Base-by-base conservation (phyloP, 1,284 basidiomycete species). In the Boletus sp. region DNA sequence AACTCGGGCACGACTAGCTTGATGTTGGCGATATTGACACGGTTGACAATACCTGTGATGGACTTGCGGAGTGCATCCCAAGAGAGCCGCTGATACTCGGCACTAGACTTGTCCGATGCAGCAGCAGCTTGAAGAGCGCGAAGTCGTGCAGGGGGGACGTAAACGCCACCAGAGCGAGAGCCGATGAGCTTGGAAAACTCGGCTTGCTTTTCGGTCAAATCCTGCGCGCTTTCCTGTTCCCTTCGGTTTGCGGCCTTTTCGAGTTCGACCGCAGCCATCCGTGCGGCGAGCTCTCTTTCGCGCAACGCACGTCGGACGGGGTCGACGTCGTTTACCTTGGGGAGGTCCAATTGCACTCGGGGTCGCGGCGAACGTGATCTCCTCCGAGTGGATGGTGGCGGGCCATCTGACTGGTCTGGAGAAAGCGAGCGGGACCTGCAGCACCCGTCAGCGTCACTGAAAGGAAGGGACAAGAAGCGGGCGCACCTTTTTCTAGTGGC, bases 41-140 rank as follows among this genome's bases (percentile, higher is more conserved):
- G 91, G 78, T 99, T 99, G 76, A 99, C 95, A 59, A 99, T 87
- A 90, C 96, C 96, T 22, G 96, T 99, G 64, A 99, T 91, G 49
- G 88, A 92, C 72, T 99, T 99, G 64, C 94, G 85, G 52, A 99
- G 74, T 2, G 96, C 95, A 64, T 99, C 96, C 96, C 95, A 99
- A 22, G 91, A 91, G 57, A 99, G 74, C 16, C 95, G 80, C 70
- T 99, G 96, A 68, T 90, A 98, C 71, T 97, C 94, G n/a, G 87
- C 65, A 56, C 91, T 90, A 43, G 77, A 76, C 69, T 95, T 94
- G 75, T 98, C 93, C 52, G 81, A 76, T 10, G 80, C 71, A 12
- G 88, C 91, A 9, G 88, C 91, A 41, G 93, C 90, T 69, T 96
- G 92, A 68, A 99, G 76, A 1, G 94, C 94, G 43, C 91, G 82